Percentiles rank a stretch among this genome's conserved stretches.
Evolutionary conservation across 2,329 filamentous ascomycete genomes (phyloP).

Genomic region (Botrytis hyacinthi): DNA sequence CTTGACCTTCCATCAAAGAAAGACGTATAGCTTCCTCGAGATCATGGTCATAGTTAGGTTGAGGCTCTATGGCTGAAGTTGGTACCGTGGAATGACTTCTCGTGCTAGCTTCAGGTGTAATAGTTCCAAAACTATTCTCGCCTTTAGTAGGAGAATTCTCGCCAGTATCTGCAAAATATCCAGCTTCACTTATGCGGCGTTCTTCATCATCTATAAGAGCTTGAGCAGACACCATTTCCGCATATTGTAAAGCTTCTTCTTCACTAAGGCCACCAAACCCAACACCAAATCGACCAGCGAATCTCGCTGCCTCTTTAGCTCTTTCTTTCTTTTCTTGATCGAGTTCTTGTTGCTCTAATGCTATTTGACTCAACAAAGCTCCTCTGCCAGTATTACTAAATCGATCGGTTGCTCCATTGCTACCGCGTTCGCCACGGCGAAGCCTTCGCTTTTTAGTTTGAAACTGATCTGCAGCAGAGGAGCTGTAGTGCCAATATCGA

Average conservation of each 20-base stretch:
- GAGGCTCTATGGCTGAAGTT: constrained; percentile 38
- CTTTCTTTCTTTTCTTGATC: constrained; percentile 68
- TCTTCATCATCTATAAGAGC: constrained; percentile 56
- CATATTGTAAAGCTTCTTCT: constrained; percentile 63
- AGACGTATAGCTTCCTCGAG: constrained; percentile 62
- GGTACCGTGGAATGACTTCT: constrained; percentile 40
- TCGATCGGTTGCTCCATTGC: constrained; percentile 55
- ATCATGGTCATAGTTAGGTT: constrained; percentile 55
- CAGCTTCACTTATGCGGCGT: constrained; percentile 51
- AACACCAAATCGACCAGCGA: constrained; percentile 80
- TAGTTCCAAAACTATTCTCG: constrained; percentile 42
- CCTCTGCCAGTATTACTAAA: constrained; percentile 63
- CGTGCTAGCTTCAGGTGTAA: constrained; percentile 56
- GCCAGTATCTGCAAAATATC: constrained; percentile 50
- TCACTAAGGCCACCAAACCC: constrained; percentile 67
- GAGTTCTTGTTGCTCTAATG: constrained; percentile 79
- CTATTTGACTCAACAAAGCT: constrained; percentile 77
- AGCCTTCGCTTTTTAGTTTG: constrained; percentile 75
- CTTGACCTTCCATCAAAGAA: constrained; percentile 56
- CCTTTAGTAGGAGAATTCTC: constrained; percentile 38
- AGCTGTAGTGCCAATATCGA: constrained; percentile 92
- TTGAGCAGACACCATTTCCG: constrained; percentile 65
- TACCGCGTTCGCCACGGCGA: constrained; percentile 60
- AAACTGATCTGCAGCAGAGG: constrained; percentile 69
- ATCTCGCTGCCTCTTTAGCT: constrained; percentile 64